A percentile compares a stretch with the other conserved stretches of the same genome.
Conservation (phyloP, 2,329 filamentous ascomycete genomes). For the Xylaria sp. region DNA sequence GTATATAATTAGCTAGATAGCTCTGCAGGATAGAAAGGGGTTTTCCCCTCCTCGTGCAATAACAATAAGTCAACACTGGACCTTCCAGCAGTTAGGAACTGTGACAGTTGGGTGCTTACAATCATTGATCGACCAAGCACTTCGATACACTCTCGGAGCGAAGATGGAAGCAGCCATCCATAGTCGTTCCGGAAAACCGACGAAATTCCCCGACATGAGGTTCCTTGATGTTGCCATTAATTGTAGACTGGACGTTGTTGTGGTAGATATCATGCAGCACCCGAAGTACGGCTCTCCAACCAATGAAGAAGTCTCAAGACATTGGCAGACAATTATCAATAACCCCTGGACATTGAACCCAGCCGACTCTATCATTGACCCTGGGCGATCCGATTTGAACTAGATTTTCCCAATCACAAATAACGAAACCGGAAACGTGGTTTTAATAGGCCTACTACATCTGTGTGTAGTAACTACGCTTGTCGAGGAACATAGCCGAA, state of each 20-base stretch:
- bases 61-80: no score
- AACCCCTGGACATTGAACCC: background rate
- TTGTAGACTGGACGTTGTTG: background rate
- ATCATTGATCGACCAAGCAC: conserved; percentile 33
- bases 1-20: no score
- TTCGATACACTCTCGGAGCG: conserved; percentile 13
- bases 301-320: conserved; percentile 29
- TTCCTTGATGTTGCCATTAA: conserved; percentile 37
- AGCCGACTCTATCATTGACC: conserved; percentile 7
- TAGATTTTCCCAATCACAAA: conserved; percentile 2
- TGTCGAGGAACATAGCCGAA: background rate
- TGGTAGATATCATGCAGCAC: conserved; percentile 27
- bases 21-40: no score
- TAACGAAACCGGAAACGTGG: background rate
- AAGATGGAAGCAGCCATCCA: conserved; percentile 33
- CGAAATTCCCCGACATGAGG: conserved; percentile 1
- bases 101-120: conserved; percentile 27
- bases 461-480: background rate
- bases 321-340: conserved; percentile 29
- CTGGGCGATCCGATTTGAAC: conserved; percentile 9
- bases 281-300: conserved; percentile 28
- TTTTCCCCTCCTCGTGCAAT: no score
- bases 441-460: conserved; percentile 23
- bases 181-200: background rate
- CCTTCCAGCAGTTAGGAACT: no score